A percentile compares a stretch with the other conserved stretches of the same genome.
Evolutionary conservation across 2,329 filamentous ascomycete species (phyloP).

Genomic region (Stachybotrys chlorohalonatus): DNA sequence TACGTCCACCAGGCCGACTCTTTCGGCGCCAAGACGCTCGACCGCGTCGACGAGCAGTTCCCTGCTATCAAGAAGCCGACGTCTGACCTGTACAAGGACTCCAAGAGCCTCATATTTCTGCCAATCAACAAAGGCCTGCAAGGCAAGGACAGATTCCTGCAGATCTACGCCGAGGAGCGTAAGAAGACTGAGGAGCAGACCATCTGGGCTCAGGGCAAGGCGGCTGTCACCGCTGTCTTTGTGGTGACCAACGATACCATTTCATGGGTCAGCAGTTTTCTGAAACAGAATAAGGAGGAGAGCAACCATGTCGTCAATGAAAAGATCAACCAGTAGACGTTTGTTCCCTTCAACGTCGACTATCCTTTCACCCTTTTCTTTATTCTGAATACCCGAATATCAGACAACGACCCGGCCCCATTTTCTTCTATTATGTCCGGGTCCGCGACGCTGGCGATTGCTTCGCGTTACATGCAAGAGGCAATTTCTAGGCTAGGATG

Average conservation of each 20-base stretch:
- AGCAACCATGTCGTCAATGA: conserved; percentile 46
- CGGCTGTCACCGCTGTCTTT: conserved; percentile 57
- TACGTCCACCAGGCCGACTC: conserved; percentile 78
- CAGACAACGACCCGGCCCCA: too few species aligned
- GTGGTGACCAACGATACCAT: conserved; percentile 58
- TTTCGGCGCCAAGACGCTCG: conserved; percentile 63
- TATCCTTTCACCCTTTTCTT: neutral
- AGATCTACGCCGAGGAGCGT: conserved; percentile 47
- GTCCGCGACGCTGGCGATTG: neutral
- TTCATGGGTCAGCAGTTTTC: conserved; percentile 47
- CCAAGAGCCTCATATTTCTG: conserved; percentile 51
- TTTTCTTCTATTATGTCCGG: too few species aligned
- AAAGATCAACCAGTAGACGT: conserved; percentile 33
- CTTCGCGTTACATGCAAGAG: neutral
- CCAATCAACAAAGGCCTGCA: conserved; percentile 54
- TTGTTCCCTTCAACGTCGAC: neutral
- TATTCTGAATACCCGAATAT: neutral
- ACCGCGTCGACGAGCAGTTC: conserved; percentile 59
- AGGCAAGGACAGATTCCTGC: conserved; percentile 52
- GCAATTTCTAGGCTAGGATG: neutral
- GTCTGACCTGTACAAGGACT: conserved; percentile 55
- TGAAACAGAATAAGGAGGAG: conserved; percentile 55
- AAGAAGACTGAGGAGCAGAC: conserved; percentile 58
- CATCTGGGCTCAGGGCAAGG: conserved; percentile 60
- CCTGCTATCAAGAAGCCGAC: conserved; percentile 70